A percentile compares a stretch with the other conserved stretches of the same genome.
Evolutionary conservation across 495 filamentous ascomycete genomes (phyloP).

Genomic region (Lepidopterella palustris): DNA sequence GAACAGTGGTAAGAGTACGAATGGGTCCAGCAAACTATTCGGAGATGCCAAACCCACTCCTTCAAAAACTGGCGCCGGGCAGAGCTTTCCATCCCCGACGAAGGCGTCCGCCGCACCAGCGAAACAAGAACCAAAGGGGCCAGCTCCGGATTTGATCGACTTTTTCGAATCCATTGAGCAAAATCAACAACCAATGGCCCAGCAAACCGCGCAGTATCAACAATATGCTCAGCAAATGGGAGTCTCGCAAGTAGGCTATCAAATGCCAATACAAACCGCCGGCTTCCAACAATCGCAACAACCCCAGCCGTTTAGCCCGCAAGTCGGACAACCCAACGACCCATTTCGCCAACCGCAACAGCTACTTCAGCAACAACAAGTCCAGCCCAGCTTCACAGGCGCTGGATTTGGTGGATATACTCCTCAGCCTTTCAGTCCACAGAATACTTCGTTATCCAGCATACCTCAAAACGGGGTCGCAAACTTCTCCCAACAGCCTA

Average conservation of each 20-base stretch:
- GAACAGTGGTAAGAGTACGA: constrained; percentile 40
- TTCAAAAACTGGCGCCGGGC: constrained; percentile 23
- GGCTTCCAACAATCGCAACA: constrained; percentile 38
- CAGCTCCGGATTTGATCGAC: constrained; percentile 83
- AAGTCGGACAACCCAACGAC: constrained; percentile 39
- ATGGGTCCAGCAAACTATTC: constrained; percentile 29
- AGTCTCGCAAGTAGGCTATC: constrained; percentile 35
- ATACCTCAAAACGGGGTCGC: constrained; percentile 62
- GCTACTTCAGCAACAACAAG: constrained; percentile 33
- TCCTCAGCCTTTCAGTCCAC: constrained; percentile 27
- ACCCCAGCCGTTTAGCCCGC: constrained; percentile 42
- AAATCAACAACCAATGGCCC: constrained; percentile 71
- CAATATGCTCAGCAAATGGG: constrained; percentile 41
- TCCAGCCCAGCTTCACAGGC: constrained; percentile 63
- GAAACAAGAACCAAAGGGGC: constrained; percentile 50
- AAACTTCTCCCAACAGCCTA: constrained; percentile 43
- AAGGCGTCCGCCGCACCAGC: constrained; percentile 28
- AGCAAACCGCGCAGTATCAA: constrained; percentile 33
- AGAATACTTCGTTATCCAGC: constrained; percentile 44
- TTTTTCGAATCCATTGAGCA: constrained; percentile 98
- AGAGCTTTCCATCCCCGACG: constrained; percentile 29
- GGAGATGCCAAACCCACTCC: constrained; percentile 29
- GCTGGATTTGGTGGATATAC: constrained; percentile 85
- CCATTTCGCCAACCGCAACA: constrained; percentile 40
- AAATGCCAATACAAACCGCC: constrained; percentile 41